Conservation (phyloP, 306 rosid species). For the Castanea mollissima region DNA sequence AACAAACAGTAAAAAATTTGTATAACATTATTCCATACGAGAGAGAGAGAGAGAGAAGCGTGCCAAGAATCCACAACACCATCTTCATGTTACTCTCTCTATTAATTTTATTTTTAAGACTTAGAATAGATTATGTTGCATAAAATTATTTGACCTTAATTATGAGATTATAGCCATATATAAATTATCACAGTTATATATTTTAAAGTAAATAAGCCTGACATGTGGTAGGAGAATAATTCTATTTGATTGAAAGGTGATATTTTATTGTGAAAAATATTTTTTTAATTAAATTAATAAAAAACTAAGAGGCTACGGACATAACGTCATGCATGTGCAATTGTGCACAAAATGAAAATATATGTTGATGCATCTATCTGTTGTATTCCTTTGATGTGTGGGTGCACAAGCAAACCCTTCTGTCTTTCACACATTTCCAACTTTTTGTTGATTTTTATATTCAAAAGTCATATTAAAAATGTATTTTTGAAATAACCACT, state of each 20-base stretch:
- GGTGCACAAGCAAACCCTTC: slow-evolving; percentile 68
- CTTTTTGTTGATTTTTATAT: slow-evolving; percentile 21
- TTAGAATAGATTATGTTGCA: background rate
- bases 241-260: background rate
- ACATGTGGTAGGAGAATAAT: background rate
- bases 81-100: background rate
- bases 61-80: background rate
- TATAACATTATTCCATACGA: too few species aligned
- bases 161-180: background rate
- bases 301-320: background rate
- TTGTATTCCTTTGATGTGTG: slow-evolving; percentile 39
- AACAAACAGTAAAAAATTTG: too few species aligned
- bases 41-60: background rate
- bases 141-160: background rate
- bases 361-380: slow-evolving; percentile 27
- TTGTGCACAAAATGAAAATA: slow-evolving; percentile 14
- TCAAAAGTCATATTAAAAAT: slow-evolving; percentile 17
- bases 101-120: background rate
- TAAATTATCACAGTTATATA: background rate
- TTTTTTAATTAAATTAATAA: too few species aligned
- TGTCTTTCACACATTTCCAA: slow-evolving; percentile 56
- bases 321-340: slow-evolving; percentile 46
- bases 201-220: background rate
- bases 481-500: slow-evolving; percentile 21
- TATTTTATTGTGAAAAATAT: background rate